Base-by-base conservation (phyloP, 2,329 filamentous ascomycete genomes). In the Colletotrichum musae region DNA sequence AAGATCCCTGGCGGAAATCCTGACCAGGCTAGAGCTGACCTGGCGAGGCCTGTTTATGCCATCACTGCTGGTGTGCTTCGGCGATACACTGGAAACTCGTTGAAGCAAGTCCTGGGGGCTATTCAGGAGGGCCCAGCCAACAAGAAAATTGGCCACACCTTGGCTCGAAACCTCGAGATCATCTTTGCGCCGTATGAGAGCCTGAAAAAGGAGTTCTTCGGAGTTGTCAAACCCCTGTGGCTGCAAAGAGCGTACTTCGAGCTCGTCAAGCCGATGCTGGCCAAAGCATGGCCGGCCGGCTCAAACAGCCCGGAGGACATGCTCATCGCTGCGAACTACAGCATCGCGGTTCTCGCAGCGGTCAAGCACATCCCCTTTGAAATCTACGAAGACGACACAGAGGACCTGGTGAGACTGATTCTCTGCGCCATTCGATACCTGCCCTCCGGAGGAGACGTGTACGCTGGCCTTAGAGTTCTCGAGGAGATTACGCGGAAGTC, bases 321-420 rank as follows among this genome's bases (percentile, higher is more conserved):
- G 60, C 43, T 77, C 74, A 15, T 73, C 73, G 9, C 69, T 72
- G 78, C 76, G 1, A 85, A 84, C 68, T 84, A 83, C 59, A 81
- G 85, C 36, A 80, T 88, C 32, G 83, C 82, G 3, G 80, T 85
- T 6, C 79, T 90, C 5, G 78, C 84, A 0, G 80, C 87, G 54
- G 77, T 88, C 7, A 84, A 81, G 69, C 82, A 88, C 73, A 82
- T 89, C 66, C 78, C 77, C 18, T 87, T 85, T 60, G 75, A 80
- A 2, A 82, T 88, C 18, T 90, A 88, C 74, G 82, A 87, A 51
- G 82, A 84, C 16, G 87, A 90, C 57, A 77, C 82, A 1, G 80
- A 80, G 4, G 75, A 78, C 39, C 79, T 89, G 6, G 77, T 88
- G 3, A 83, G 85, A 9, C 79, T 89, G 16, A 80, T 85, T 6